Evolutionary conservation across 306 rosid species (phyloP).

Genomic region (Crataegus laevigata): DNA sequence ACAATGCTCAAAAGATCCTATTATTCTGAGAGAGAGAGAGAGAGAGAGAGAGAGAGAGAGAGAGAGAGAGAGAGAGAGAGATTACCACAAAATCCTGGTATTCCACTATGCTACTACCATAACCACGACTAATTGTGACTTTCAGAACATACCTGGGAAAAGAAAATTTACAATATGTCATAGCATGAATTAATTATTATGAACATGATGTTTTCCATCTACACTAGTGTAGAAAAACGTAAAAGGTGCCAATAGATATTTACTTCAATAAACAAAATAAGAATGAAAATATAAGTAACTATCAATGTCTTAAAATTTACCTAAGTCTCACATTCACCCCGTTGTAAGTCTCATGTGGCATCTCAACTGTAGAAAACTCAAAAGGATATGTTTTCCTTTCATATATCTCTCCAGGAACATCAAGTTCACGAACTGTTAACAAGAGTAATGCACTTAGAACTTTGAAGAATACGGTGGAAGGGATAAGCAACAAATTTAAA

Average conservation of each 20-base stretch:
- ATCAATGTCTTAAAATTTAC: conserved; percentile 24
- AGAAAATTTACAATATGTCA: conserved; percentile 16
- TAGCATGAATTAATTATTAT: not conserved
- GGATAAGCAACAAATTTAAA: not conserved
- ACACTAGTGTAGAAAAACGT: not conserved
- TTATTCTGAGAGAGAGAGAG: too few relatives aligned
- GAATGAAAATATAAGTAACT: not conserved
- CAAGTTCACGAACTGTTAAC: conserved; percentile 84
- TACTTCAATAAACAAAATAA: not conserved
- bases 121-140: conserved; percentile 91
- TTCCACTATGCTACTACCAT: conserved; percentile 86
- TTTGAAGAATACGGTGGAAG: not conserved
- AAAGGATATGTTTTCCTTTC: conserved; percentile 90
- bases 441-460: conserved; percentile 8
- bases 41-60: not conserved
- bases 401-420: conserved; percentile 94
- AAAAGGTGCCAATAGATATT: not conserved
- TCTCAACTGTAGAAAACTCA: conserved; percentile 95
- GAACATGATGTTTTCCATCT: conserved; percentile 9
- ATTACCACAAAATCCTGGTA: conserved; percentile 93
- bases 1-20: too few relatives aligned
- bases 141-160: conserved; percentile 80
- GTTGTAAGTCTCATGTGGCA: conserved; percentile 97
- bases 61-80: not conserved
- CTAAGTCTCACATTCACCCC: conserved; percentile 97